Conservation (phyloP, 129 eudicot genomes). For the Smallanthus sonchifolius region DNA sequence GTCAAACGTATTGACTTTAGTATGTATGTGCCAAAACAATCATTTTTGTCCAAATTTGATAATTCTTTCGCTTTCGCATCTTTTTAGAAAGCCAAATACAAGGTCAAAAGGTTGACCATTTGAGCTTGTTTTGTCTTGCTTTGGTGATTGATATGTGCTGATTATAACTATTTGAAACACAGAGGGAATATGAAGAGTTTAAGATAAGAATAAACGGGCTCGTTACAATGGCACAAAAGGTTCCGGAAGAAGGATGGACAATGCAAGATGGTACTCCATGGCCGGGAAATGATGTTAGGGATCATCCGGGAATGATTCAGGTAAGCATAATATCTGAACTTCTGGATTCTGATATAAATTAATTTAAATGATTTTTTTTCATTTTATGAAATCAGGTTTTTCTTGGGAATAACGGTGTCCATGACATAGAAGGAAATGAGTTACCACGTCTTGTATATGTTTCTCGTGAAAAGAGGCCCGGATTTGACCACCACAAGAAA, state of each 20-base stretch:
- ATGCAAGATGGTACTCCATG: slow-evolving; percentile 94
- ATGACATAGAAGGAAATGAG: slow-evolving; percentile 78
- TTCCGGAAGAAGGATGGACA: slow-evolving; percentile 95
- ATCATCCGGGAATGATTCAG: slow-evolving; percentile 97
- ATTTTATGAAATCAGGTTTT: slow-evolving; percentile 44
- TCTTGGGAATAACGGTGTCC: slow-evolving; percentile 72
- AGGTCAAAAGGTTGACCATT: not conserved
- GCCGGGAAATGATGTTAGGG: slow-evolving; percentile 91
- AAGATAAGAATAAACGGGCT: slow-evolving; percentile 79
- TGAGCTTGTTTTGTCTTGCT: not conserved
- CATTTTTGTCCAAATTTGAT: not conserved
- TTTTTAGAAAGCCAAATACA: not conserved
- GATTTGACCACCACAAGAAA: slow-evolving; percentile 86
- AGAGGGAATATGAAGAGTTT: slow-evolving; percentile 91
- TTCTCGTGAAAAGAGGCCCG: slow-evolving; percentile 95
- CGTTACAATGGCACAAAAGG: slow-evolving; percentile 83
- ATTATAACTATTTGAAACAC: slow-evolving; percentile 20
- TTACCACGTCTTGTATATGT: slow-evolving; percentile 81
- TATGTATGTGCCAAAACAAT: not conserved
- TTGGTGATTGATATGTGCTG: not conserved
- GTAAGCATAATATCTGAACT: slow-evolving; percentile 17
- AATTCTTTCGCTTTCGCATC: not conserved
- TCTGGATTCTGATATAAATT: not conserved
- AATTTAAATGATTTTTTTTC: not conserved
- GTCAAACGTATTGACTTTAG: not conserved